A percentile compares a stretch with the other conserved stretches of the same genome.
Evolutionary conservation across 1,284 basidiomycete species (phyloP).

Genomic region (Crepidotus sp.): DNA sequence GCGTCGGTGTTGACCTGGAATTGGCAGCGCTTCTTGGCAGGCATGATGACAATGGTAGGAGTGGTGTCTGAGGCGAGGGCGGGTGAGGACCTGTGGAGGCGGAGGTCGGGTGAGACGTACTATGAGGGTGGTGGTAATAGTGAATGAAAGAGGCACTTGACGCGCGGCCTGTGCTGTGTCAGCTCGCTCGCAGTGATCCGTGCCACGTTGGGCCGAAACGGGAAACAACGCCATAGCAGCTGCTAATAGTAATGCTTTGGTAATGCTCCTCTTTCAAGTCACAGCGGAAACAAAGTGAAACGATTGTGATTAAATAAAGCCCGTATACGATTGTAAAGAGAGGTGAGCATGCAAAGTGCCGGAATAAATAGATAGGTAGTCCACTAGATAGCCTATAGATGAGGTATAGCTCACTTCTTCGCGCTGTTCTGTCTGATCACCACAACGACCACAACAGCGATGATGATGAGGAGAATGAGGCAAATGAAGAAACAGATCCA

Average conservation of each 20-base stretch:
- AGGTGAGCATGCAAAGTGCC: constrained; percentile 1
- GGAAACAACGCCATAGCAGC: no score
- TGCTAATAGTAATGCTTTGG: no score
- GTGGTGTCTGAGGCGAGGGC: constrained; percentile 13
- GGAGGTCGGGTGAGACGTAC: constrained; percentile 6
- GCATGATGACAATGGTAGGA: constrained; percentile 48
- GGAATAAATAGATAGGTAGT: constrained; percentile 17
- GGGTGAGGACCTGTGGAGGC: background rate
- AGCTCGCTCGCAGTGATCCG: no score
- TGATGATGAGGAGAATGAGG: constrained; percentile 53
- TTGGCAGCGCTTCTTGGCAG: constrained; percentile 79
- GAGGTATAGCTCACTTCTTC: constrained; percentile 20
- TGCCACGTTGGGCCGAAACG: no score
- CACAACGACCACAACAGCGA: constrained; percentile 55
- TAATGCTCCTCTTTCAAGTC: no score
- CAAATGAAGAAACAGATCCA: constrained; percentile 85
- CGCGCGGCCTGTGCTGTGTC: no score
- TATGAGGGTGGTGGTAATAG: constrained; percentile 6
- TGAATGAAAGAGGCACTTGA: background rate
- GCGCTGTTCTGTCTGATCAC: constrained; percentile 34
- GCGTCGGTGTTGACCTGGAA: constrained; percentile 50
- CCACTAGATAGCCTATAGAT: constrained; percentile 8
- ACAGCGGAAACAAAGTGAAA: background rate
- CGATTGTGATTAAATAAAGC: constrained; percentile 1
- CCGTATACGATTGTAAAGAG: constrained; percentile 17